Evolutionary conservation across 2,329 filamentous ascomycete species (phyloP).

Genomic region (Xylaria sp.): DNA sequence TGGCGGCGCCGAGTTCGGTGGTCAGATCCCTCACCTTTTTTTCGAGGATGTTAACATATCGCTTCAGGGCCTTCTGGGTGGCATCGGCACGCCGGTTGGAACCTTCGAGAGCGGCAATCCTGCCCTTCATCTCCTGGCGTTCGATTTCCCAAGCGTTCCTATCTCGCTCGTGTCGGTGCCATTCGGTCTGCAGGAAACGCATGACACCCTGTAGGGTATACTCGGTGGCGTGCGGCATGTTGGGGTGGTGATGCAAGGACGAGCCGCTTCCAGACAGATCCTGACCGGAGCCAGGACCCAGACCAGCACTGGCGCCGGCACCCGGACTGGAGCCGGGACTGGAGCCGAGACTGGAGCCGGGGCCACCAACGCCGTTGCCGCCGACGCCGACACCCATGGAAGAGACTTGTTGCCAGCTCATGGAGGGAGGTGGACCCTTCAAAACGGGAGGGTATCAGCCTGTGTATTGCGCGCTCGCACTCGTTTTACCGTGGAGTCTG

Average conservation of each 20-base stretch:
- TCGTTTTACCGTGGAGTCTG: slow-evolving; percentile 27
- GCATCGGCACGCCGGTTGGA: slow-evolving; percentile 81
- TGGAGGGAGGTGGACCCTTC: slow-evolving; percentile 15
- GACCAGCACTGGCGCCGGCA: neutral
- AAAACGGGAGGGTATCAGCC: slow-evolving; percentile 8
- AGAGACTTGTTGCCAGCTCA: slow-evolving; percentile 36
- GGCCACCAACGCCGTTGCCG: slow-evolving; percentile 39
- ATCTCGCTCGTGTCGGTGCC: slow-evolving; percentile 96
- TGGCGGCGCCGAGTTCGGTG: slow-evolving; percentile 58
- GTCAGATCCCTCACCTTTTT: slow-evolving; percentile 80
- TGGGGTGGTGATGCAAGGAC: slow-evolving; percentile 38
- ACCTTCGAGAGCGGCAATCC: slow-evolving; percentile 91
- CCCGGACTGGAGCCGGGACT: neutral
- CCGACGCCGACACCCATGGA: slow-evolving; percentile 38
- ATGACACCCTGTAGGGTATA: slow-evolving; percentile 75
- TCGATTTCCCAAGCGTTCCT: slow-evolving; percentile 99
- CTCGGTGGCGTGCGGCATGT: slow-evolving; percentile 54
- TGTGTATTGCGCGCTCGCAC: slow-evolving; percentile 20
- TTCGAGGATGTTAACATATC: slow-evolving; percentile 86
- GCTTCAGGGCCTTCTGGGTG: slow-evolving; percentile 80
- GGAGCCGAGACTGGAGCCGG: slow-evolving; percentile 33
- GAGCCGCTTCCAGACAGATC: slow-evolving; percentile 30
- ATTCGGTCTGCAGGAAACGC: slow-evolving; percentile 98
- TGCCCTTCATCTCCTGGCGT: slow-evolving; percentile 96
- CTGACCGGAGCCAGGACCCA: slow-evolving; percentile 39